Evolutionary conservation across 177 flowering plant species (phyloP).

Genomic region (Vitis hybrid): DNA sequence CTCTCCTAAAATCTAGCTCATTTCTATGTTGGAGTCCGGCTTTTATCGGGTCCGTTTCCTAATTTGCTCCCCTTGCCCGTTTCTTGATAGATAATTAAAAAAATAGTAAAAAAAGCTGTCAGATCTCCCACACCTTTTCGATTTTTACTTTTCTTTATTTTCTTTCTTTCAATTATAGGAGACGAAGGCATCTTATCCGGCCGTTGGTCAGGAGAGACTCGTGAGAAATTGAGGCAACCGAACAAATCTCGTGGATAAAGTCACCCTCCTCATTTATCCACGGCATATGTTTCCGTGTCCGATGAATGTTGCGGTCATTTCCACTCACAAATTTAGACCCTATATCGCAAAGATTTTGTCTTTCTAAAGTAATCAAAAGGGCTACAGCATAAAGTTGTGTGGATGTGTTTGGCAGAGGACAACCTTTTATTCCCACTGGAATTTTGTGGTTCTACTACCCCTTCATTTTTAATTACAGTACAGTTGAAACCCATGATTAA

Average conservation of each 20-base stretch:
- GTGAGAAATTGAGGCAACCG: constrained; percentile 3
- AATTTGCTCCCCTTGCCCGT: neutral
- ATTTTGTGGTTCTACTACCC: too few relatives aligned
- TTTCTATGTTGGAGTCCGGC: constrained; percentile 40
- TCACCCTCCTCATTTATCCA: neutral
- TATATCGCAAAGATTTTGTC: neutral
- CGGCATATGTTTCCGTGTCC: neutral
- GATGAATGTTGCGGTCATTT: neutral
- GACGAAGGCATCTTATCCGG: neutral
- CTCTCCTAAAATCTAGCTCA: constrained; percentile 37
- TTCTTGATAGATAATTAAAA: neutral
- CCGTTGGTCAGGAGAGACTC: constrained; percentile 11
- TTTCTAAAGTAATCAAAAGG: neutral
- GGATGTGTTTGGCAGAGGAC: too few relatives aligned
- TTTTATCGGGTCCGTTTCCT: constrained; percentile 20
- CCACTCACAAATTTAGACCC: neutral
- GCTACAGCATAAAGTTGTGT: neutral
- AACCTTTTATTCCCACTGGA: too few relatives aligned
- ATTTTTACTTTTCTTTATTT: neutral
- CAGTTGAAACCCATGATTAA: too few relatives aligned
- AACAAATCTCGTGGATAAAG: neutral
- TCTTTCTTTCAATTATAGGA: neutral
- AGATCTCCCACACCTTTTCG: constrained; percentile 7
- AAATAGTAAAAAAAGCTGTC: constrained; percentile 18
- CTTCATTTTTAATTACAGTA: too few relatives aligned